Conservation (phyloP, 2,329 filamentous ascomycete genomes). For the Clonostachys chloroleuca region DNA sequence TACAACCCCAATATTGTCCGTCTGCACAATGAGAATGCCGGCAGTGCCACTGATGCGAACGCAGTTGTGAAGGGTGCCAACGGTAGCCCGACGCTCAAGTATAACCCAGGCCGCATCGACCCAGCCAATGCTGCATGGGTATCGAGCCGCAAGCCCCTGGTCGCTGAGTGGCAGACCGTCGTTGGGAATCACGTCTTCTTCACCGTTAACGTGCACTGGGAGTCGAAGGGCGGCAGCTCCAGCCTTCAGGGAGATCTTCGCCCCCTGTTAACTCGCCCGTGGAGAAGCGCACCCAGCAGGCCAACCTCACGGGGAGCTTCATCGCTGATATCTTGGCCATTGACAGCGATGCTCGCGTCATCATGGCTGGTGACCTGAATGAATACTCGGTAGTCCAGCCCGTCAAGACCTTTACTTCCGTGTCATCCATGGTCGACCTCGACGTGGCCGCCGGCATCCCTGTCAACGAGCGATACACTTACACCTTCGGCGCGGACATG, state of each 20-base stretch:
- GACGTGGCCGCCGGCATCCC: conserved; percentile 52
- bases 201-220: conserved; percentile 67
- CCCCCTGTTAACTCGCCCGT: conserved; percentile 64
- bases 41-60: conserved; percentile 47
- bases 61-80: conserved; percentile 43
- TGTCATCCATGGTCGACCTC: conserved; percentile 54
- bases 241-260: conserved; percentile 61
- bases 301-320: conserved; percentile 54
- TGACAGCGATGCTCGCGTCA: conserved; percentile 52
- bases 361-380: conserved; percentile 67
- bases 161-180: conserved; percentile 58
- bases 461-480: conserved; percentile 61
- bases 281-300: conserved; percentile 50
- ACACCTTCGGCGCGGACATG: conserved; percentile 64
- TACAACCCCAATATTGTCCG: conserved; percentile 57
- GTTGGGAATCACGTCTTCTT: conserved; percentile 54
- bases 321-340: conserved; percentile 50
- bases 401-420: conserved; percentile 43
- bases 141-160: conserved; percentile 61
- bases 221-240: conserved; percentile 61
- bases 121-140: conserved; percentile 55
- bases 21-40: conserved; percentile 55
- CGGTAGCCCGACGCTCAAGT: conserved; percentile 46
- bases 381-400: conserved; percentile 63
- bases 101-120: conserved; percentile 66